These are phyloP conservation scores for Hansenula sp. DNA, from an alignment of 1,139 yeast species.

Conservation along the genomic window DNA sequence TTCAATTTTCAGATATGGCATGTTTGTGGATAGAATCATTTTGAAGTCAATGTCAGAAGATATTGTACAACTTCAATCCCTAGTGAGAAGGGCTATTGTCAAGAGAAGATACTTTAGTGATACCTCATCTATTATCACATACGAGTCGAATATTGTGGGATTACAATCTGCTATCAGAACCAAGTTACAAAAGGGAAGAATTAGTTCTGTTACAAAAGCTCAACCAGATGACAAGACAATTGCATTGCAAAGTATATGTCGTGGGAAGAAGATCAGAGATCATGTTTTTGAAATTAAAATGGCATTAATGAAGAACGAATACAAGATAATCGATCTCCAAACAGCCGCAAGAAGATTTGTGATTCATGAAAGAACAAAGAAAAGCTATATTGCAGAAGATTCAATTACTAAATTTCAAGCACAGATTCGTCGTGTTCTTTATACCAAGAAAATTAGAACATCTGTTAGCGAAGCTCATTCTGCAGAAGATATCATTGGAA, in stretches of 20 bases:
- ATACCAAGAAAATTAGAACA: constrained; percentile 10
- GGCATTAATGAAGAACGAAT: constrained; percentile 25
- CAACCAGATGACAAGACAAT: constrained; percentile 9
- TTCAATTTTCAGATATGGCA: constrained; percentile 53
- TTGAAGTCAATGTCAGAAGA: constrained; percentile 50
- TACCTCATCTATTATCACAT: constrained; percentile 6
- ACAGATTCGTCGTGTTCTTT: constrained; percentile 15
- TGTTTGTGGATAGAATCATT: constrained; percentile 60
- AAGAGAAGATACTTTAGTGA: constrained; percentile 6
- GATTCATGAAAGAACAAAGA: constrained; percentile 3
- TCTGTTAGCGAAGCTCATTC: constrained; percentile 18
- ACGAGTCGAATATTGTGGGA: constrained; percentile 10
- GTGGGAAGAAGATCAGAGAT: constrained; percentile 17
- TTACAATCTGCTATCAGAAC: constrained; percentile 24
- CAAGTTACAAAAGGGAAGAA: constrained; percentile 13
- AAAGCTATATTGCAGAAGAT: constrained; percentile 5
- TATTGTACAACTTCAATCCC: constrained; percentile 34
- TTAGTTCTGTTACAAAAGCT: constrained; percentile 4
- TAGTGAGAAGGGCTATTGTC: constrained; percentile 26
- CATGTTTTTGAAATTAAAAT: constrained; percentile 13
- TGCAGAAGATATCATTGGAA: constrained; percentile 15
- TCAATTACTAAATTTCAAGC: constrained; percentile 17
- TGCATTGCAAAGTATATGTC: constrained; percentile 16
- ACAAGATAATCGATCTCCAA: constrained; percentile 29
- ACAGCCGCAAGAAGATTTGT: constrained; percentile 26